Evolutionary conservation across 1,284 basidiomycete genomes (phyloP).

Genomic region (Moniliophthora roreri): DNA sequence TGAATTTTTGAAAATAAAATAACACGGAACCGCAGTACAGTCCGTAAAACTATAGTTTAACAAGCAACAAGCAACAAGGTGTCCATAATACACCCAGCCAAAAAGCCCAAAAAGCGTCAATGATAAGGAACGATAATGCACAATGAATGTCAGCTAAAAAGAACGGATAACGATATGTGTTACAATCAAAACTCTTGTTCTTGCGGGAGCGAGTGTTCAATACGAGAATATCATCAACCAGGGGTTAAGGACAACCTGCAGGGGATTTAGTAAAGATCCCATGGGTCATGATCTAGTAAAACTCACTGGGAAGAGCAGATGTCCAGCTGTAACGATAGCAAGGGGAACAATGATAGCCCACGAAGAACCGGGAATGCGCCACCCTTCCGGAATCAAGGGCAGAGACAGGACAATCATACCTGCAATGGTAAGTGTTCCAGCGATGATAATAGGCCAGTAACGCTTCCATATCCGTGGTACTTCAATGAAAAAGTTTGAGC

Average conservation of each 20-base stretch:
- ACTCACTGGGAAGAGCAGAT: slow-evolving; percentile 68
- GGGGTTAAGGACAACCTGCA: slow-evolving; percentile 69
- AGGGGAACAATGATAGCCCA: slow-evolving; percentile 76
- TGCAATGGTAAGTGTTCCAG: slow-evolving; percentile 48
- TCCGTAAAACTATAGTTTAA: too few relatives aligned
- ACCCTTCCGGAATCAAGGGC: slow-evolving; percentile 53
- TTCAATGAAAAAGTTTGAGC: slow-evolving; percentile 87
- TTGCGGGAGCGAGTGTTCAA: slow-evolving; percentile 24
- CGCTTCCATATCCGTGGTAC: slow-evolving; percentile 78
- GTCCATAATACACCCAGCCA: too few relatives aligned
- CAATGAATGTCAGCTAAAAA: not conserved
- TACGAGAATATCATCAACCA: slow-evolving; percentile 73
- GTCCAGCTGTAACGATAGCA: slow-evolving; percentile 57
- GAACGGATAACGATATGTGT: not conserved
- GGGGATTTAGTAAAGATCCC: slow-evolving; percentile 1
- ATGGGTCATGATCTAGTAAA: not conserved
- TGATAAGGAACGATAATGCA: not conserved
- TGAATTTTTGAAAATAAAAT: too few relatives aligned
- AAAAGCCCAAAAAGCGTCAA: too few relatives aligned
- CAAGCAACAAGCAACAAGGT: too few relatives aligned
- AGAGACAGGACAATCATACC: slow-evolving; percentile 58
- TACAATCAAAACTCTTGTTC: not conserved
- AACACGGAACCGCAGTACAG: too few relatives aligned
- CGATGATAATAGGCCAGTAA: slow-evolving; percentile 63
- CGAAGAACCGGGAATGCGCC: slow-evolving; percentile 56